These are phyloP conservation scores for Pleodorina starrii DNA, from an alignment of 139 green algal species.

Conservation along the genomic window DNA sequence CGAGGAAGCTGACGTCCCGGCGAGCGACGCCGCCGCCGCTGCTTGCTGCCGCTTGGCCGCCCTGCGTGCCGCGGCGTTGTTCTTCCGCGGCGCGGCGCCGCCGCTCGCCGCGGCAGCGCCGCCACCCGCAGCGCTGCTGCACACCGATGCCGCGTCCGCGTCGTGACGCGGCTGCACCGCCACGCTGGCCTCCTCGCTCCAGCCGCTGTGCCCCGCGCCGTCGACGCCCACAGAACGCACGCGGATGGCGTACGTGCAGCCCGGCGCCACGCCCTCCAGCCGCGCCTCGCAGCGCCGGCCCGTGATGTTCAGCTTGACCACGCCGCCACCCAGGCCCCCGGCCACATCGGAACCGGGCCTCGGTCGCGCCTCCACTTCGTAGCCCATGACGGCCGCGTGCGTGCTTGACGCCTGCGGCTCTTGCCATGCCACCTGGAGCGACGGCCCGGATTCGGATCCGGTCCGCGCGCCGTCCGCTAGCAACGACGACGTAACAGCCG, in stretches of 20 bases:
- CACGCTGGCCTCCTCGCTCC: conserved; percentile 62
- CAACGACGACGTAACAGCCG: neutral
- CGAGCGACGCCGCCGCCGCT: neutral
- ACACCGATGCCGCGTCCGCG: neutral
- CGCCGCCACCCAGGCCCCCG: neutral
- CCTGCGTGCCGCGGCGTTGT: neutral
- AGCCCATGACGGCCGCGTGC: conserved; percentile 54
- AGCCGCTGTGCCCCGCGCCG: conserved; percentile 72
- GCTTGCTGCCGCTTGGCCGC: neutral
- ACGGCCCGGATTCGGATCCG: neutral
- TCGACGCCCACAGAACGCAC: conserved; percentile 71
- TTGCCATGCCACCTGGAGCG: conserved; percentile 48
- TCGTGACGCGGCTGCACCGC: conserved; percentile 26
- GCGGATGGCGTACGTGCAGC: conserved; percentile 58
- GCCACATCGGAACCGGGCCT: conserved; percentile 9
- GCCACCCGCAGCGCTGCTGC: neutral
- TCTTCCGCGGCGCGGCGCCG: neutral
- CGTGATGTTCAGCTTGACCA: conserved; percentile 38
- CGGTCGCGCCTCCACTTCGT: conserved; percentile 54
- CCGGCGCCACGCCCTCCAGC: conserved; percentile 53
- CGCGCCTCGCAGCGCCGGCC: neutral
- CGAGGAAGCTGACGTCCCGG: no score
- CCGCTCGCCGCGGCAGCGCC: neutral
- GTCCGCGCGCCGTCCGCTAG: neutral
- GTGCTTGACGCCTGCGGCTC: neutral